Evolutionary conservation across 2,329 filamentous ascomycete genomes (phyloP).

Genomic region (Sporothrix globosa): DNA sequence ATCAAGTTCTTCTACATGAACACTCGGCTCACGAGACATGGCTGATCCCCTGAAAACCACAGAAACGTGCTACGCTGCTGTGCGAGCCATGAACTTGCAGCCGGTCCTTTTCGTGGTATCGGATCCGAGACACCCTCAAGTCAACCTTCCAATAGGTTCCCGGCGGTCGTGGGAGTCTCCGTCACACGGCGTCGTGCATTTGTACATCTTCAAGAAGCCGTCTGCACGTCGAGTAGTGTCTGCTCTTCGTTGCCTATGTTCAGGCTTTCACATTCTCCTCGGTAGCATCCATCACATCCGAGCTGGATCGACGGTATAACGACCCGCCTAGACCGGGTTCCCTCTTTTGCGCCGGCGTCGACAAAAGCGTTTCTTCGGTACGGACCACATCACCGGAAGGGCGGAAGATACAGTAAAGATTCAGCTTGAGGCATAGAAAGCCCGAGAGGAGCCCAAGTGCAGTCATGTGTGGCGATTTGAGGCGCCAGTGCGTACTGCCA

Average conservation of each 20-base stretch:
- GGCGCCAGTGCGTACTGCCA: too few relatives aligned
- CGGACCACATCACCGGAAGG: background rate
- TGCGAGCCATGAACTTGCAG: background rate
- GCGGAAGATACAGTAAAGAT: background rate
- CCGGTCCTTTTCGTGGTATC: background rate
- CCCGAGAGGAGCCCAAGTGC: background rate
- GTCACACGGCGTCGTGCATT: slow-evolving; percentile 16
- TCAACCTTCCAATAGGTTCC: slow-evolving; percentile 1
- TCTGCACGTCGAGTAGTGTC: background rate
- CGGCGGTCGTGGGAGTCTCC: background rate
- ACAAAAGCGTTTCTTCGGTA: background rate
- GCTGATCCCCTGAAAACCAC: too few relatives aligned
- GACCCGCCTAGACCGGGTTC: background rate
- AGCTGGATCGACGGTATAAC: background rate
- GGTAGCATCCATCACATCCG: background rate
- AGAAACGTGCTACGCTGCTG: background rate
- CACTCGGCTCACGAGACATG: slow-evolving; percentile 20
- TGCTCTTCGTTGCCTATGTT: background rate
- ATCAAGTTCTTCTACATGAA: background rate
- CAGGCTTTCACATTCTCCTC: background rate
- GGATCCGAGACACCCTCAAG: slow-evolving; percentile 8
- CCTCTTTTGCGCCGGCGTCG: background rate
- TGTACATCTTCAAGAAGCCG: background rate
- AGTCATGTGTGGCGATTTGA: background rate
- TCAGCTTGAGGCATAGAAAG: background rate